Evolutionary conservation across 1,139 yeast species (phyloP).

Genomic region (Saccharomyces hybrid): DNA sequence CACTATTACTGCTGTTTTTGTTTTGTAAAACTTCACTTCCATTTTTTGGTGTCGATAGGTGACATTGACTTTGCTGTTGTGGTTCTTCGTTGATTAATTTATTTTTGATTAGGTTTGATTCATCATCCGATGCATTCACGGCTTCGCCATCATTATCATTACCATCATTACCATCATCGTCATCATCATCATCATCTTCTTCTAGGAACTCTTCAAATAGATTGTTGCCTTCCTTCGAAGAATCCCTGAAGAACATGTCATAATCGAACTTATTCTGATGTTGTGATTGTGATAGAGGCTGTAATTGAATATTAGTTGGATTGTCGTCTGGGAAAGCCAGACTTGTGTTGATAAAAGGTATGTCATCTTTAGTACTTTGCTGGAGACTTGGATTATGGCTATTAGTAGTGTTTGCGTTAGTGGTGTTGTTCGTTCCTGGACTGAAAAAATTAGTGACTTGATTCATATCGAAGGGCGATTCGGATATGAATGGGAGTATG

Average conservation of each 20-base stretch:
- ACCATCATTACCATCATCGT: constrained; percentile 3
- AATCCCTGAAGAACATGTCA: constrained; percentile 3
- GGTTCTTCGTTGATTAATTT: constrained; percentile 18
- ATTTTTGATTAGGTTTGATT: constrained; percentile 4
- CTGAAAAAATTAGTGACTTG: neutral
- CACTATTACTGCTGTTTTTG: neutral
- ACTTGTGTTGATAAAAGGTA: constrained; percentile 20
- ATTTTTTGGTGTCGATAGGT: neutral
- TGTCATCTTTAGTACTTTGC: constrained; percentile 1
- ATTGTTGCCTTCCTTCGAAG: constrained; percentile 3
- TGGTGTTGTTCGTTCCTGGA: constrained; percentile 1
- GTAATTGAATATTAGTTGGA: neutral
- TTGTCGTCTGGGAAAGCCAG: constrained; percentile 21
- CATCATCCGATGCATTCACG: constrained; percentile 10
- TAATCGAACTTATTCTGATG: constrained; percentile 1
- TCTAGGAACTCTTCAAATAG: constrained; percentile 8
- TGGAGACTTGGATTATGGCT: neutral
- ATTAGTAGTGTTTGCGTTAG: neutral
- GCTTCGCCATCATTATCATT: constrained; percentile 4
- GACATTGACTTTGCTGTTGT: neutral
- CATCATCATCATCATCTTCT: constrained; percentile 4
- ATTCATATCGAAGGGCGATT: constrained; percentile 3
- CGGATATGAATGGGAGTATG: constrained; percentile 2
- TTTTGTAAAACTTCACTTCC: neutral
- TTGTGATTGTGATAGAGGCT: neutral